Evolutionary conservation across 768 basidiomycete genomes (phyloP), one percentile per base, ranked within the genome.

Genomic region (Tephrocybe sp.): DNA sequence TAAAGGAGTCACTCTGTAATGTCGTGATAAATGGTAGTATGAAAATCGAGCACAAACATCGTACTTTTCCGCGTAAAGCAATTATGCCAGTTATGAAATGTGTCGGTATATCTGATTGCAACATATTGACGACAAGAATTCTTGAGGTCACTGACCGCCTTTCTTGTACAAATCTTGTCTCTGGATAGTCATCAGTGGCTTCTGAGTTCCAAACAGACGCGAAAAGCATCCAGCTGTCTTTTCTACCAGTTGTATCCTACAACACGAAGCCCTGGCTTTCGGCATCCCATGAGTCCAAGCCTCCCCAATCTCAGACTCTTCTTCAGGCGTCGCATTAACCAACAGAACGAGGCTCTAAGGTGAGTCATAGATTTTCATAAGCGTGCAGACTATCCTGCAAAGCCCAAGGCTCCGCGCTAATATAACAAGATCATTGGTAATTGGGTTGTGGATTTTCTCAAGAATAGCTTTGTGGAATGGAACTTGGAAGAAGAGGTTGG

Each of bases 81-180:
- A 98, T 69, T 23, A 99, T 76, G 1, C 97, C 97, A 1, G 94
- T 89, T 34, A 99, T 87, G 42, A 93, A 72, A 27, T 89, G 78
- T 2, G 79, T 85, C 1, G 94, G 94, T 23, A 98, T 82, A 60
- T 91, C 88, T 21, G 80, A 76, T 62, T 87, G 87, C 24, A 99
- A 70, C 83, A 98, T 89, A 64, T 99, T 97, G 45, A 95, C 94
- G 19, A 95, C 88, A 11, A 98, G 73, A 57, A 99, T 98, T 16
- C 91, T 84, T 21, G 91, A 94, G 0, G 97, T 98, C 24, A 97
- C 86, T 6, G 91, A 4, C 94, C 94, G 3, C 95, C 95, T 50
- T 79, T 77, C 52, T 86, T 86, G 71, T 97, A 97, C 45, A 97
- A 66, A 33, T 80, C 80, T 68, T 92, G 87, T 59, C 94, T 91